These are phyloP conservation scores for Astrothelium subdiscretum DNA, from an alignment of 495 filamentous ascomycete species.

Conservation along the genomic window DNA sequence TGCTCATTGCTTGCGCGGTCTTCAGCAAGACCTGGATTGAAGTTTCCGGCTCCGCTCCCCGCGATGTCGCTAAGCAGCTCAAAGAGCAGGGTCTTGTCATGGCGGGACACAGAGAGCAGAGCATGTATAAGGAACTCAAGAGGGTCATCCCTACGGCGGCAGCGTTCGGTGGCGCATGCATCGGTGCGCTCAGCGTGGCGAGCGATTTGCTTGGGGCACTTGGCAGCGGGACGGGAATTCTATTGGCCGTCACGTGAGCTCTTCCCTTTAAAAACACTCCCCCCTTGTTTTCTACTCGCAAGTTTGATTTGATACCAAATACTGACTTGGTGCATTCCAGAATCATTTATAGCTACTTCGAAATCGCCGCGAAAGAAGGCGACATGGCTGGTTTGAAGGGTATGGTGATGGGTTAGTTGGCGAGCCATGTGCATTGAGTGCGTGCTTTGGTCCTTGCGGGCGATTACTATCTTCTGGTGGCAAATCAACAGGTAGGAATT, in stretches of 20 bases:
- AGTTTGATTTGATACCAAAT: background rate
- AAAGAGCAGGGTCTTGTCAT: slow-evolving; percentile 99
- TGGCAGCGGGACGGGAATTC: slow-evolving; percentile 92
- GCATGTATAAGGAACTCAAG: slow-evolving; percentile 99
- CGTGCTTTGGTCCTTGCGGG: background rate
- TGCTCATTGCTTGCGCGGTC: slow-evolving; percentile 91
- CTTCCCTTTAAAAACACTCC: background rate
- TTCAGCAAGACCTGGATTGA: slow-evolving; percentile 99
- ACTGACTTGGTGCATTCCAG: slow-evolving; percentile 37
- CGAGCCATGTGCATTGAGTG: background rate
- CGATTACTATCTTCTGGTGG: background rate
- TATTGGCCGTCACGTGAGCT: slow-evolving; percentile 96
- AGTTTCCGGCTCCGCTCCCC: slow-evolving; percentile 91
- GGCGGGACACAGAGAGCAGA: slow-evolving; percentile 98
- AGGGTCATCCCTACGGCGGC: slow-evolving; percentile 96
- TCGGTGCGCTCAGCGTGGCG: slow-evolving; percentile 90
- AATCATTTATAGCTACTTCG: slow-evolving; percentile 98
- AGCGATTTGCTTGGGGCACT: slow-evolving; percentile 94
- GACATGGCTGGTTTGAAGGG: slow-evolving; percentile 88
- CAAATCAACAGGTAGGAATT: background rate
- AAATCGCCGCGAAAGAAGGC: slow-evolving; percentile 97
- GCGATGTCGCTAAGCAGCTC: slow-evolving; percentile 98
- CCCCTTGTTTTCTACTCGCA: slow-evolving; percentile 6
- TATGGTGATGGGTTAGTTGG: slow-evolving; percentile 47
- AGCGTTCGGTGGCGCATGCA: slow-evolving; percentile 97